Base-by-base conservation (phyloP, 2,329 filamentous ascomycete species). In the Podosphaera xanthii region DNA sequence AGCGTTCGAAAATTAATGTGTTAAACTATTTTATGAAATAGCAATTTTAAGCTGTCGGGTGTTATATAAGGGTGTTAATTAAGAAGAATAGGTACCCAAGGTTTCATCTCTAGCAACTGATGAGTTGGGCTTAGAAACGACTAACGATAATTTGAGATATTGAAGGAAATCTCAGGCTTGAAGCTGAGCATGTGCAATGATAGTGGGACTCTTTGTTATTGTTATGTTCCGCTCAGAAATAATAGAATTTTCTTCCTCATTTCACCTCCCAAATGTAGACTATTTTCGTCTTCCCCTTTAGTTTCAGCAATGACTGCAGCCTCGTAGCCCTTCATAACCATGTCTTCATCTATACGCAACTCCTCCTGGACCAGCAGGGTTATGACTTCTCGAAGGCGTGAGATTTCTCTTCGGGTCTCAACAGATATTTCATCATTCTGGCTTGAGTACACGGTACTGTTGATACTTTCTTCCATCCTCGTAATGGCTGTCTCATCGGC, bases 281-380 rank as follows among this genome's bases (percentile, higher is more conserved):
- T 79, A 34, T 80, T 81, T 30, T 77, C 71, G 9, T 72, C 73
- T 14, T 76, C 74, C 0, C 77, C 74, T 14, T 80, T 77, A 61
- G 80, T 75, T 57, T 82, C 75, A 67, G 91, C 74, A 66, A 94
- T 86, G 1, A 94, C 75, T 36, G 86, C 86, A 62, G 85, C 86
- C 58, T 85, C 81, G 69, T 97, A 98, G 0, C 86, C 88, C 66
- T 76, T 81, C 65, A 82, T 84, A 31, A 97, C 85, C 69, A 82
- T 90, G 50, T 92, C 87, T 72, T 97, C 91, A 65, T 97, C 92
- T 35, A 98, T 88, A 60, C 83, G 81, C 50, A 92, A 73, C 0
- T 87, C 87, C 52, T 84, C 81, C 69, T 94, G 85, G 1, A 94
- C 86, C 61, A 98, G 73, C 1, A 88, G 84, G 60, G 82, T 79